Evolutionary conservation across 1,139 yeast species (phyloP).

Genomic region (Hemisphaericaspora xylofermentans): DNA sequence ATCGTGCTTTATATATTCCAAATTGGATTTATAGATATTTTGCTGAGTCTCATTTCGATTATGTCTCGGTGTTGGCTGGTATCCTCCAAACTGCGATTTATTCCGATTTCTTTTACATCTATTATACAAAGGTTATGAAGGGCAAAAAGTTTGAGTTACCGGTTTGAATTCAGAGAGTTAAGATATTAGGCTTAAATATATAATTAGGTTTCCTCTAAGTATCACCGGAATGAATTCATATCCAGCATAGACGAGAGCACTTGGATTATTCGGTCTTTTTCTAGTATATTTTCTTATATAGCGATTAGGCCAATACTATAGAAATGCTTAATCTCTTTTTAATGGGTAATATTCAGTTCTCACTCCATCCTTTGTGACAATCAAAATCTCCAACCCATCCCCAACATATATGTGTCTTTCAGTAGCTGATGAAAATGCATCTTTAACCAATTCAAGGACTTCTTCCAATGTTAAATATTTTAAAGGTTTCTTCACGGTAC

Average conservation of each 20-base stretch:
- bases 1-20: constrained; percentile 86
- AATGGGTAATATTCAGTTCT: constrained; percentile 79
- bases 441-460: constrained; percentile 82
- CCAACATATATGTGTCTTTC: constrained; percentile 99
- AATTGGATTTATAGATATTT: constrained; percentile 91
- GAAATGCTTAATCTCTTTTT: constrained; percentile 67
- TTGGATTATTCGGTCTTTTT: background rate
- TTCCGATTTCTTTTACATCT: constrained; percentile 92
- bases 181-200: too few relatives aligned
- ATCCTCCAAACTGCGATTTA: constrained; percentile 80
- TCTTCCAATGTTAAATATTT: constrained; percentile 75
- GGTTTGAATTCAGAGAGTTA: too few relatives aligned
- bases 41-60: constrained; percentile 66
- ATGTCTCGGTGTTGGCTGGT: constrained; percentile 75
- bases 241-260: background rate
- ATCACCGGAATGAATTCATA: constrained; percentile 58
- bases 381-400: constrained; percentile 87
- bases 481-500: constrained; percentile 58
- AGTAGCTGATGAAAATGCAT: constrained; percentile 93
- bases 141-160: constrained; percentile 83
- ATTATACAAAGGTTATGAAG: constrained; percentile 75
- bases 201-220: too few relatives aligned
- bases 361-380: constrained; percentile 92
- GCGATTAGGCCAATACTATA: background rate
- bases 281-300: background rate